Conservation (phyloP, 1,284 basidiomycete species). For the Ustilago hordei region DNA sequence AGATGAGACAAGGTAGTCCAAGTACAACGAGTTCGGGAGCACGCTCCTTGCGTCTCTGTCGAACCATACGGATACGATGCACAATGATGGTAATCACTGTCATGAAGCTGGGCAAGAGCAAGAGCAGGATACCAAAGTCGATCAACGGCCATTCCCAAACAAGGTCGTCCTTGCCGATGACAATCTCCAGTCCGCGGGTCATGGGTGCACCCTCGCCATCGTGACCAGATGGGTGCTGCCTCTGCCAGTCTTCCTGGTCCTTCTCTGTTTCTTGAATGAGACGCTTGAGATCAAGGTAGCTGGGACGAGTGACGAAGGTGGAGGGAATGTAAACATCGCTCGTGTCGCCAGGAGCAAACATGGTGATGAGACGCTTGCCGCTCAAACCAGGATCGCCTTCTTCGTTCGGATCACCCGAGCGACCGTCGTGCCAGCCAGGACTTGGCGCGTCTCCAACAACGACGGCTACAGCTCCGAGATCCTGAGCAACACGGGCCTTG, state of each 20-base stretch:
- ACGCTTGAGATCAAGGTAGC: slow-evolving; percentile 62
- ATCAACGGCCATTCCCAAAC: slow-evolving; percentile 66
- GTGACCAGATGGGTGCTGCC: slow-evolving; percentile 22
- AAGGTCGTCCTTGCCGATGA: slow-evolving; percentile 61
- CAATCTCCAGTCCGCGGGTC: slow-evolving; percentile 58
- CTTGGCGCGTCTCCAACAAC: slow-evolving; percentile 65
- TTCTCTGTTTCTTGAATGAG: slow-evolving; percentile 60
- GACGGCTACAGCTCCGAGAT: slow-evolving; percentile 65
- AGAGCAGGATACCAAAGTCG: slow-evolving; percentile 63
- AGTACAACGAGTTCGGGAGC: slow-evolving; percentile 64
- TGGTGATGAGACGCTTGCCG: slow-evolving; percentile 63
- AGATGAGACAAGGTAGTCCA: slow-evolving; percentile 64
- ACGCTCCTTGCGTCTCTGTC: slow-evolving; percentile 63
- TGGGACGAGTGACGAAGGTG: slow-evolving; percentile 66
- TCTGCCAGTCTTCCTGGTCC: slow-evolving; percentile 48
- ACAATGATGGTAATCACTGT: slow-evolving; percentile 62
- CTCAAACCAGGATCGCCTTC: slow-evolving; percentile 55
- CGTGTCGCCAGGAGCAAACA: slow-evolving; percentile 65
- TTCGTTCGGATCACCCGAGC: slow-evolving; percentile 50
- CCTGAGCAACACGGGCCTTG: slow-evolving; percentile 65
- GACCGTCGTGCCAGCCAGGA: slow-evolving; percentile 44
- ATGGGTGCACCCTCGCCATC: slow-evolving; percentile 16
- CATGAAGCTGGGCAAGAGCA: slow-evolving; percentile 67
- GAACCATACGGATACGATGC: slow-evolving; percentile 58
- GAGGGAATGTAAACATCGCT: slow-evolving; percentile 65